These are phyloP conservation scores for Talaromyces wortmannii DNA, from an alignment of 495 filamentous ascomycete genomes.

Conservation along the genomic window DNA sequence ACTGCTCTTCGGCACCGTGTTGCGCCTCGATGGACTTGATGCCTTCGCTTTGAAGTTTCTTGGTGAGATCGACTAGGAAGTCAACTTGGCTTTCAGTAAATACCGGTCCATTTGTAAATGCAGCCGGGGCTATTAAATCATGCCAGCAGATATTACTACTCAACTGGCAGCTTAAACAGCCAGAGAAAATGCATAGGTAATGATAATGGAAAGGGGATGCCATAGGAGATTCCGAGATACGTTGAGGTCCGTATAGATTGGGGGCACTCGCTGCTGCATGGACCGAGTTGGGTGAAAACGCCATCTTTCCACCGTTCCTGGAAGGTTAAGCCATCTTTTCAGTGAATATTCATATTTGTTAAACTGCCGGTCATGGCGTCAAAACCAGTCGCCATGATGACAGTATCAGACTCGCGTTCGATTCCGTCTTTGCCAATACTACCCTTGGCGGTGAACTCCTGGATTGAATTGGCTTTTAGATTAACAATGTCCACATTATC, in stretches of 20 bases:
- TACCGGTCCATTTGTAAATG: conserved; percentile 42
- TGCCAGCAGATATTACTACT: not conserved
- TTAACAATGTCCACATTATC: conserved; percentile 49
- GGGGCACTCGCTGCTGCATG: conserved; percentile 39
- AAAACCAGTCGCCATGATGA: conserved; percentile 50
- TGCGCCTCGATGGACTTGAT: conserved; percentile 34
- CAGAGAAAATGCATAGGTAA: too few relatives aligned
- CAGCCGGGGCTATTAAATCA: conserved; percentile 29
- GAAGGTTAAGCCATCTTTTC: conserved; percentile 28
- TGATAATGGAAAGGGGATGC: too few relatives aligned
- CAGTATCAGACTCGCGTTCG: conserved; percentile 39
- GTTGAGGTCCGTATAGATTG: conserved; percentile 24
- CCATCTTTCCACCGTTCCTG: conserved; percentile 37
- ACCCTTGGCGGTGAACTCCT: conserved; percentile 31
- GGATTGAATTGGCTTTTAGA: conserved; percentile 41
- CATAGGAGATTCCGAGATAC: too few relatives aligned
- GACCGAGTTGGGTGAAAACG: conserved; percentile 40
- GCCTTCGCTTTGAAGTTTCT: conserved; percentile 30
- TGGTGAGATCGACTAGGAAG: conserved; percentile 40
- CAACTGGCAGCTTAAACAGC: not conserved
- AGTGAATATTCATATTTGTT: conserved; percentile 36
- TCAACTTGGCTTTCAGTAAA: conserved; percentile 41
- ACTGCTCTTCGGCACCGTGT: conserved; percentile 34
- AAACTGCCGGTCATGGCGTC: conserved; percentile 44
- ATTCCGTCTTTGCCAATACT: conserved; percentile 33